These are phyloP conservation scores for Sistotremastrum niveocremeum DNA, from an alignment of 768 basidiomycete species.

Conservation along the genomic window DNA sequence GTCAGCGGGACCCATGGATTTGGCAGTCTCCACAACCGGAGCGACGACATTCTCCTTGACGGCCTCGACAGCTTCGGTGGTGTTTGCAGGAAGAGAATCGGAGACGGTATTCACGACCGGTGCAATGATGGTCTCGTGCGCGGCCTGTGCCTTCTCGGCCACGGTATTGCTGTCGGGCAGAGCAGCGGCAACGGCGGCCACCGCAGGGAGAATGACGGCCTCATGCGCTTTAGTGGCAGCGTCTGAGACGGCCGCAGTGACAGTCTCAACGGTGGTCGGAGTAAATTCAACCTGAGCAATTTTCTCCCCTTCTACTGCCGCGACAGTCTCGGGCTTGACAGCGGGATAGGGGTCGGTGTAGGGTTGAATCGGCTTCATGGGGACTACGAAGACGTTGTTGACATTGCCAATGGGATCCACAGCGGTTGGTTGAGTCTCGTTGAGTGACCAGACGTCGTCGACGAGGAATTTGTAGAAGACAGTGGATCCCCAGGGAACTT, in stretches of 20 bases:
- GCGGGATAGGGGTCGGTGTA: slow-evolving; percentile 4
- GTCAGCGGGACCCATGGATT: no score
- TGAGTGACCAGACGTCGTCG: slow-evolving; percentile 52
- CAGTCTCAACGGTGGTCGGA: not conserved
- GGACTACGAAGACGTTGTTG: slow-evolving; percentile 54
- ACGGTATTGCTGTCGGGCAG: not conserved
- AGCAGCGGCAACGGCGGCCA: not conserved
- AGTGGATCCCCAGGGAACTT: slow-evolving; percentile 49
- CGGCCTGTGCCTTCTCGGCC: not conserved
- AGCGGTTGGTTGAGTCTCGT: slow-evolving; percentile 44
- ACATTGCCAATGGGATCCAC: slow-evolving; percentile 47
- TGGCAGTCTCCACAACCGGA: not conserved
- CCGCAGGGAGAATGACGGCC: not conserved
- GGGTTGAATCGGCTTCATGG: slow-evolving; percentile 26
- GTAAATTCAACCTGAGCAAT: not conserved
- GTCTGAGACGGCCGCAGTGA: not conserved
- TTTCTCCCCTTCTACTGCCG: not conserved
- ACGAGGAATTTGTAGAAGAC: slow-evolving; percentile 71
- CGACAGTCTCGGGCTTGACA: slow-evolving; percentile 3
- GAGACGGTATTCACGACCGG: not conserved
- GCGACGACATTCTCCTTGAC: slow-evolving; percentile 8
- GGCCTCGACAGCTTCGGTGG: slow-evolving; percentile 8
- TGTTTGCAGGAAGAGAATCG: no score
- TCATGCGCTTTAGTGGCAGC: not conserved
- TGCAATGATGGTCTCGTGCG: not conserved